These are phyloP conservation scores for Lentinula sp. DNA, from an alignment of 768 basidiomycete species.

Conservation along the genomic window DNA sequence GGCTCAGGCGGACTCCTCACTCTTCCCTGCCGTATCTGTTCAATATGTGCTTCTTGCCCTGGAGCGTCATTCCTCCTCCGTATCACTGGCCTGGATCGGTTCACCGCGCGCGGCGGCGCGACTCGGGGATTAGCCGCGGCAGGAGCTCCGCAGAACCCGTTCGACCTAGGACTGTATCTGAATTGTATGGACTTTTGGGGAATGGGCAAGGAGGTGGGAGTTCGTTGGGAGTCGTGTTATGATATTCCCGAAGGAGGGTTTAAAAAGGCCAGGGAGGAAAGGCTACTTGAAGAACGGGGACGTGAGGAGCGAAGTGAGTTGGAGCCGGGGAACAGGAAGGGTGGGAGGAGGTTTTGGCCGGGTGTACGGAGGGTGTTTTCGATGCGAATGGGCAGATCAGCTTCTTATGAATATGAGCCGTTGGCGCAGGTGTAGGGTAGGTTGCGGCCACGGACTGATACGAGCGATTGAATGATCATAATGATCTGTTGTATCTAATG, in stretches of 20 bases:
- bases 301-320: background rate
- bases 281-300: conserved; percentile 56
- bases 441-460: background rate
- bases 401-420: conserved; percentile 2
- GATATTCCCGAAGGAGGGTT: conserved; percentile 88
- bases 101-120: conserved; percentile 79
- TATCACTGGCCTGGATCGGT: conserved; percentile 88
- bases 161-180: conserved; percentile 70
- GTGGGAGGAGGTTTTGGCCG: background rate
- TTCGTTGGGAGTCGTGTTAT: conserved; percentile 87
- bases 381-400: background rate
- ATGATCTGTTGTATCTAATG: background rate
- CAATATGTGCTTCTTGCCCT: conserved; percentile 18
- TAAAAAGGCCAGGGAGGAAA: conserved; percentile 59
- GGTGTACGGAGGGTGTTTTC: conserved; percentile 1
- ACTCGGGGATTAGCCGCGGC: conserved; percentile 80
- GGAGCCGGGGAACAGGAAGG: background rate
- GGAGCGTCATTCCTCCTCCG: conserved; percentile 76
- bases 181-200: conserved; percentile 97
- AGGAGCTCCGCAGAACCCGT: conserved; percentile 80
- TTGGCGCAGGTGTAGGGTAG: background rate
- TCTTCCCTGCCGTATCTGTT: conserved; percentile 14
- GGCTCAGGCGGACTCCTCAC: conserved; percentile 10
- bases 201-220: conserved; percentile 74
- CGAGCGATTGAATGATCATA: background rate